A percentile compares a stretch with the other conserved stretches of the same genome.
phyloP scores from a whole-genome alignment of 257 asterid species.

The Solanum tarapatanum region DNA sequence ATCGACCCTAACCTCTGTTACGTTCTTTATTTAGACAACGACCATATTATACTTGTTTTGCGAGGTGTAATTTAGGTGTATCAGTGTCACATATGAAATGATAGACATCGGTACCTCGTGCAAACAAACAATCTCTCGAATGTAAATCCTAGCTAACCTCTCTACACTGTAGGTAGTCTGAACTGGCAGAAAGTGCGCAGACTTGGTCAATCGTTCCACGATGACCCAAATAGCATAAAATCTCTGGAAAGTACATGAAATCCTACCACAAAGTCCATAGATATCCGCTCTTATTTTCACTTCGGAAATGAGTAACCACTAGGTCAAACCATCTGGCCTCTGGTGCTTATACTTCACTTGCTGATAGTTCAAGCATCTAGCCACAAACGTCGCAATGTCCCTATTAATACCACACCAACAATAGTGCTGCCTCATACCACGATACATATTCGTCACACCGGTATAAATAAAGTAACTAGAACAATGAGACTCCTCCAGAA shows the following conservation, averaged over 20 bases:
- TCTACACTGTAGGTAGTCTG: not conserved
- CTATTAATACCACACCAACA: not conserved
- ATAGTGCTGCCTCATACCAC: not conserved
- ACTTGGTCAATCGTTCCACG: not conserved
- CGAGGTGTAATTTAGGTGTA: not conserved
- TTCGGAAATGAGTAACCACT: too few relatives aligned
- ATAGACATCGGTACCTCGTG: not conserved
- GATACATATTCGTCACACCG: not conserved
- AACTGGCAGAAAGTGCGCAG: not conserved
- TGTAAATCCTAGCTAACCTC: not conserved
- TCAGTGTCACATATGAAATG: not conserved
- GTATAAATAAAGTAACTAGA: not conserved
- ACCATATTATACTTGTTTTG: not conserved
- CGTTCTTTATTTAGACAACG: too few relatives aligned
- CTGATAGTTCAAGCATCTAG: not conserved
- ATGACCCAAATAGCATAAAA: not conserved
- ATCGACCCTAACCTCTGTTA: not conserved
- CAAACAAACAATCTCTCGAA: too few relatives aligned
- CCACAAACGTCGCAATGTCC: not conserved
- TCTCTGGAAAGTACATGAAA: not conserved
- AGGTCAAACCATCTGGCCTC: not conserved
- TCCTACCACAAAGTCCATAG: not conserved
- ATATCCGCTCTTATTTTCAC: not conserved
- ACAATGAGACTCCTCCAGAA: not conserved
- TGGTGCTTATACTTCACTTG: not conserved